Base-by-base conservation (phyloP, 371 early-diverging fungal species). In the Mortierella polycephala region DNA sequence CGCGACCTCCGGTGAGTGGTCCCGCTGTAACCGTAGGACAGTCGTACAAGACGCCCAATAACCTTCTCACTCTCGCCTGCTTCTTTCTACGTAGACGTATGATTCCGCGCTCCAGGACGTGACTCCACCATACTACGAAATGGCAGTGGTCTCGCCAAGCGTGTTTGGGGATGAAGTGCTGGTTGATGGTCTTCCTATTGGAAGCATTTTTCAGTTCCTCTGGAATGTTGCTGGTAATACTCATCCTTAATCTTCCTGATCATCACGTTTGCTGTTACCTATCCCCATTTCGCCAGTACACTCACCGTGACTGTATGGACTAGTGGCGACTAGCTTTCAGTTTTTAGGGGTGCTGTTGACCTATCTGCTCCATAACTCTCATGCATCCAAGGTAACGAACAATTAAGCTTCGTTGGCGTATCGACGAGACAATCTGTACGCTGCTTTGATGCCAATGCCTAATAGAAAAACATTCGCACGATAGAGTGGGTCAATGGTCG, bases 281-380 rank as follows among this genome's bases (percentile, higher is more conserved):
- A 23, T 45, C 8, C 18, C 14, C 21, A 5, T 46, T 63, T 4
- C 44, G n/a, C n/a, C n/a, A n/a, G n/a, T n/a, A n/a, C n/a, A n/a
- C n/a, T n/a, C n/a, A n/a, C n/a, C n/a, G n/a, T n/a, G n/a, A n/a
- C n/a, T n/a, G n/a, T n/a, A n/a, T n/a, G n/a, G n/a, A n/a, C n/a
- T 72, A 89, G 89, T 87, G 21, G 85, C 88, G 61, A 74, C 82
- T 52, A 83, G 87, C 46, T 90, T 90, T 69, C 90, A 90, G 60
- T 85, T 90, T 61, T 83, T 88, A 39, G 90, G 90, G 10, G 87
- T 87, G 51, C 74, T 90, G 76, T 69, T 90, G 74, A 88, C 88
- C 4, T 90, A 88, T 62, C 67, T 90, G 42, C 63, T 88, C 30
- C 87, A 86, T 64, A 87, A 88, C 64, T 83, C 89, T 13, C 88